Percentiles rank a stretch among this genome's conserved stretches.
phyloP scores from a whole-genome alignment of 495 filamentous ascomycete species.

The Tuber borchii region DNA sequence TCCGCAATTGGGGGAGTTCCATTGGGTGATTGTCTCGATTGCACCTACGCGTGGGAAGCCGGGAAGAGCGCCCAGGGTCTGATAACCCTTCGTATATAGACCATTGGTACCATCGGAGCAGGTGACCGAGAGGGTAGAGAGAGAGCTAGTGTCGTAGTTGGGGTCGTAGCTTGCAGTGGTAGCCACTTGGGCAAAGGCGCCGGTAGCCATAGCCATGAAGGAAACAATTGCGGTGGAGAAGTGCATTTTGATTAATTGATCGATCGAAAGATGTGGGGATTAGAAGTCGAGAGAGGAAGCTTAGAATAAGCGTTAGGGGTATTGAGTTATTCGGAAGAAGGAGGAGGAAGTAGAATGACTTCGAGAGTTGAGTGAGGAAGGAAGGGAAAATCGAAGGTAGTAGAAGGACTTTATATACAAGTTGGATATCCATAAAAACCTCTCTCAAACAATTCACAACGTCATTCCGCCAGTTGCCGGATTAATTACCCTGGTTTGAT shows the following conservation, averaged over 20 bases:
- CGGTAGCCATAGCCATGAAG: slow-evolving; percentile 42
- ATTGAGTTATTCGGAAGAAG: neutral
- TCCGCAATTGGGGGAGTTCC: slow-evolving; percentile 57
- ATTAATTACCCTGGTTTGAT: neutral
- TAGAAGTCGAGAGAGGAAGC: slow-evolving; percentile 5
- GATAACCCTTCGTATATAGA: slow-evolving; percentile 49
- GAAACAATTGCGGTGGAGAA: slow-evolving; percentile 46
- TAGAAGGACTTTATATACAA: slow-evolving; percentile 18
- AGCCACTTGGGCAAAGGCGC: slow-evolving; percentile 9
- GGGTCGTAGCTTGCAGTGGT: slow-evolving; percentile 47
- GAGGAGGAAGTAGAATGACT: neutral
- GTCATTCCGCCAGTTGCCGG: neutral
- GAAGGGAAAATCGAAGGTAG: neutral
- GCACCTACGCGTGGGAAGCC: slow-evolving; percentile 60
- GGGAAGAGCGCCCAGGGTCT: slow-evolving; percentile 45
- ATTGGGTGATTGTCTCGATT: slow-evolving; percentile 53
- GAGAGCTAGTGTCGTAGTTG: slow-evolving; percentile 51
- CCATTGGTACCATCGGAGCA: slow-evolving; percentile 59
- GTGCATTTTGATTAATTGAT: slow-evolving; percentile 47
- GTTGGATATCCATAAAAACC: neutral
- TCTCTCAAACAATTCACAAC: neutral
- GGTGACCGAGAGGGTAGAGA: slow-evolving; percentile 48
- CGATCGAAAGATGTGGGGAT: neutral
- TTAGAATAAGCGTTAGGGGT: neutral
- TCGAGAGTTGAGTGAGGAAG: slow-evolving; percentile 14